Conservation (phyloP, 2,329 filamentous ascomycete species). For the Aspergillus sp. region DNA sequence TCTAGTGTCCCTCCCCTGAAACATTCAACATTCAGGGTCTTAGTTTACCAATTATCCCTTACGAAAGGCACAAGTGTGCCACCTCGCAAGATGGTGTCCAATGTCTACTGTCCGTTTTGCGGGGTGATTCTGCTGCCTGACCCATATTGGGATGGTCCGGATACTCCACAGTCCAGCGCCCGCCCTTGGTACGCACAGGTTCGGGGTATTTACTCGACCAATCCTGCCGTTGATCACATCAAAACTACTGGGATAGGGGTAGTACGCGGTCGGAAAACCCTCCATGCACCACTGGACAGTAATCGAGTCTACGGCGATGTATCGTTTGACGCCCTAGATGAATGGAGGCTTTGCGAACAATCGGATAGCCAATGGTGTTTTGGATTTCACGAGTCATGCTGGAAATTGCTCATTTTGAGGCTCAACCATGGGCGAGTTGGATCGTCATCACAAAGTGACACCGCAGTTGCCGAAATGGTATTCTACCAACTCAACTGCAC, state of each 20-base stretch:
- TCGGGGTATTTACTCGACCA: conserved; percentile 10
- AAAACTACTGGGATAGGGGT: conserved; percentile 10
- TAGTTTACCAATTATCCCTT: no score
- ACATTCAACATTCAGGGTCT: no score
- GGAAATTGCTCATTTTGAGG: conserved; percentile 14
- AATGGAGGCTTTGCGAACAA: conserved; percentile 8
- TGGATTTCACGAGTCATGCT: conserved; percentile 18
- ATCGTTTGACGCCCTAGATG: neutral
- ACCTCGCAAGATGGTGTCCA: no score
- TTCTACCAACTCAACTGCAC: conserved; percentile 17
- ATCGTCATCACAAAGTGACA: neutral
- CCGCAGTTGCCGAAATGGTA: neutral
- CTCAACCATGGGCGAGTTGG: neutral
- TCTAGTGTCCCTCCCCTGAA: no score
- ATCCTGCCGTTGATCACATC: neutral
- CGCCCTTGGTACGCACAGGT: conserved; percentile 17
- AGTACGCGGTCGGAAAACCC: neutral
- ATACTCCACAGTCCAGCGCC: no score
- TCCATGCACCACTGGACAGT: conserved; percentile 1
- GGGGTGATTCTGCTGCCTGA: conserved; percentile 14
- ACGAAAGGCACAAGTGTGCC: no score
- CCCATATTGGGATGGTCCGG: neutral
- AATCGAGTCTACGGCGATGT: neutral
- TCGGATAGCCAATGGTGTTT: conserved; percentile 1
- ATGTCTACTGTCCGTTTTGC: conserved; percentile 12